These are phyloP conservation scores for Zymoseptoria tritici DNA, from an alignment of 2,329 filamentous ascomycete genomes.

Conservation along the genomic window DNA sequence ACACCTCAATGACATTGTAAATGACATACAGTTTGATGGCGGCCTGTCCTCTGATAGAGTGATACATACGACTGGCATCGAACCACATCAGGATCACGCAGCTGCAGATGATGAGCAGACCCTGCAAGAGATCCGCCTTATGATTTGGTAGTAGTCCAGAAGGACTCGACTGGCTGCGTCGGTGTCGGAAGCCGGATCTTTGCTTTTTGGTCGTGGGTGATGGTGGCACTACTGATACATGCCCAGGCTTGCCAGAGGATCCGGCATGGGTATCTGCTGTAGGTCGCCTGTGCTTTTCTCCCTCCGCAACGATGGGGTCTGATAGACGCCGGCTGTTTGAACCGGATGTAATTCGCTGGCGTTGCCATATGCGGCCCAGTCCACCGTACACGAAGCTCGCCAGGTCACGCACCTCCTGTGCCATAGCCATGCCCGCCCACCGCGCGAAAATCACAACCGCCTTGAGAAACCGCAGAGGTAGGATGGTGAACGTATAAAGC, in stretches of 20 bases:
- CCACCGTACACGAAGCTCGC: slow-evolving; percentile 72
- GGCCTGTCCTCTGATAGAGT: slow-evolving; percentile 90
- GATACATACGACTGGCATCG: slow-evolving; percentile 96
- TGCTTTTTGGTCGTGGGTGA: slow-evolving; percentile 8
- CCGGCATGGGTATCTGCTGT: slow-evolving; percentile 6
- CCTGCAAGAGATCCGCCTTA: slow-evolving; percentile 92
- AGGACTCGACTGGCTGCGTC: slow-evolving; percentile 73
- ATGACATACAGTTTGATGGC: slow-evolving; percentile 99
- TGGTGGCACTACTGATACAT: slow-evolving; percentile 1
- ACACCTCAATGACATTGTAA: slow-evolving; percentile 92
- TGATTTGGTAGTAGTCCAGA: slow-evolving; percentile 80
- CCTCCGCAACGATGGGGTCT: slow-evolving; percentile 2
- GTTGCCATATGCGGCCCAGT: slow-evolving; percentile 66
- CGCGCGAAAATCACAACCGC: slow-evolving; percentile 67
- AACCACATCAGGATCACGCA: slow-evolving; percentile 80
- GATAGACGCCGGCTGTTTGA: slow-evolving; percentile 16
- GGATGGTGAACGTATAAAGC: slow-evolving; percentile 92
- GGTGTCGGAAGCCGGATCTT: slow-evolving; percentile 47
- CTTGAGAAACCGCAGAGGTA: slow-evolving; percentile 80
- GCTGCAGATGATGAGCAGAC: slow-evolving; percentile 77
- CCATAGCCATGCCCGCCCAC: slow-evolving; percentile 70
- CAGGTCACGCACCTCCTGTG: slow-evolving; percentile 65
- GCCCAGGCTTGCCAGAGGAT: neutral
- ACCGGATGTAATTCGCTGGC: slow-evolving; percentile 13
- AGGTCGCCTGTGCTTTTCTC: slow-evolving; percentile 3